phyloP scores from a whole-genome alignment of 345 rosid species.

The Tarenaya hassleriana region DNA sequence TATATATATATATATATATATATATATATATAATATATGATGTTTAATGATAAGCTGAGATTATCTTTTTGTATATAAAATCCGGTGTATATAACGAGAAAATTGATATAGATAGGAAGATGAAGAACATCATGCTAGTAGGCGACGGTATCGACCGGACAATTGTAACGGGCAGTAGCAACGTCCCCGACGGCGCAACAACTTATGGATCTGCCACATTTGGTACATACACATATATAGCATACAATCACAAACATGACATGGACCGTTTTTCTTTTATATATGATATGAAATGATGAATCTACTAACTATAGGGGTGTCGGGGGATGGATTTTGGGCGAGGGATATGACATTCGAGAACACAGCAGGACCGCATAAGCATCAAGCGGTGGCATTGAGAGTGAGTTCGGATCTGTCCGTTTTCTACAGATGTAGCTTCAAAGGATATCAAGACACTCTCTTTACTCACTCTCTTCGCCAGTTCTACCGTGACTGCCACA shows the following conservation, averaged over 20 bases:
- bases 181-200: slow-evolving; percentile 45
- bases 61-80: slow-evolving; percentile 55
- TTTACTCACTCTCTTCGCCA: slow-evolving; percentile 50
- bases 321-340: slow-evolving; percentile 79
- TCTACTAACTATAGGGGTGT: slow-evolving; percentile 35
- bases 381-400: slow-evolving; percentile 60
- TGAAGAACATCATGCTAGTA: slow-evolving; percentile 56
- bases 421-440: slow-evolving; percentile 62
- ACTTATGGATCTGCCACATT: slow-evolving; percentile 61
- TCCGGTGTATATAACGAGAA: slow-evolving; percentile 63
- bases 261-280: too few relatives aligned
- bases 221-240: slow-evolving; percentile 32
- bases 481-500: slow-evolving; percentile 68
- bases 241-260: too few relatives aligned
- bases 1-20: too few relatives aligned
- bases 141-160: slow-evolving; percentile 82
- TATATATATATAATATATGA: too few relatives aligned
- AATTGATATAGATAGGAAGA: slow-evolving; percentile 38
- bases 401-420: slow-evolving; percentile 52
- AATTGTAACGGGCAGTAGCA: slow-evolving; percentile 41
- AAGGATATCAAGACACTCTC: slow-evolving; percentile 68
- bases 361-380: slow-evolving; percentile 61
- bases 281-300: slow-evolving; percentile 2
- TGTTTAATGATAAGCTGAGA: too few relatives aligned
- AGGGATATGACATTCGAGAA: slow-evolving; percentile 71